These are phyloP conservation scores for Solanum dulcamara DNA, from an alignment of 257 asterid genomes.

Conservation along the genomic window DNA sequence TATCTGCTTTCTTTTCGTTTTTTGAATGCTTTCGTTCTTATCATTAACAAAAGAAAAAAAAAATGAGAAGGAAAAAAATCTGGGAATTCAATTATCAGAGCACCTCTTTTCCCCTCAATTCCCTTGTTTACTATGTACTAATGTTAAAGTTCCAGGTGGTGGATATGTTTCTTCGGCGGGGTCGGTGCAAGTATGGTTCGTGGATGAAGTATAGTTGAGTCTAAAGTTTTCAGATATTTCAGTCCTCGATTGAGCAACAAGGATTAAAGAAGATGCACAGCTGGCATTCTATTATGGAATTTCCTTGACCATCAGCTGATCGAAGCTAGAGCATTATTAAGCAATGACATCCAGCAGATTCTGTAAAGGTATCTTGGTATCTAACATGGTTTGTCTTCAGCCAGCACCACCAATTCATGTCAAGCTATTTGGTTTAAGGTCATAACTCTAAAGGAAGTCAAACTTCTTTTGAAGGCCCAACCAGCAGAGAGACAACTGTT, in stretches of 20 bases:
- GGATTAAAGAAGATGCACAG: neutral
- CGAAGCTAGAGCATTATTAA: neutral
- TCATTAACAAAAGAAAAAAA: neutral
- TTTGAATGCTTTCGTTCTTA: neutral
- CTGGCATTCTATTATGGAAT: neutral
- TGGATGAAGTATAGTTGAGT: neutral
- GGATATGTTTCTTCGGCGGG: neutral
- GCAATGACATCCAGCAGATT: neutral
- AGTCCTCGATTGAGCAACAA: neutral
- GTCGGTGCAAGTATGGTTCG: neutral
- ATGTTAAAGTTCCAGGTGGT: neutral
- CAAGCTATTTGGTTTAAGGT: neutral
- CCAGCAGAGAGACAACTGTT: neutral
- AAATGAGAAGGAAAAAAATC: neutral
- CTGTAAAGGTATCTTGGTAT: neutral
- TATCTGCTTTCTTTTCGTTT: neutral
- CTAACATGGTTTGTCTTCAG: neutral
- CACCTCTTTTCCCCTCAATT: neutral
- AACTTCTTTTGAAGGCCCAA: neutral
- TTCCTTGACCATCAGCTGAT: neutral
- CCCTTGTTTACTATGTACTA: neutral
- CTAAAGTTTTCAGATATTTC: neutral
- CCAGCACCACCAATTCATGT: neutral
- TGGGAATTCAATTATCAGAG: neutral
- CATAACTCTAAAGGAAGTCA: neutral